These are phyloP conservation scores for Cornus kousa DNA, from an alignment of 148 eudicot species.

Conservation along the genomic window DNA sequence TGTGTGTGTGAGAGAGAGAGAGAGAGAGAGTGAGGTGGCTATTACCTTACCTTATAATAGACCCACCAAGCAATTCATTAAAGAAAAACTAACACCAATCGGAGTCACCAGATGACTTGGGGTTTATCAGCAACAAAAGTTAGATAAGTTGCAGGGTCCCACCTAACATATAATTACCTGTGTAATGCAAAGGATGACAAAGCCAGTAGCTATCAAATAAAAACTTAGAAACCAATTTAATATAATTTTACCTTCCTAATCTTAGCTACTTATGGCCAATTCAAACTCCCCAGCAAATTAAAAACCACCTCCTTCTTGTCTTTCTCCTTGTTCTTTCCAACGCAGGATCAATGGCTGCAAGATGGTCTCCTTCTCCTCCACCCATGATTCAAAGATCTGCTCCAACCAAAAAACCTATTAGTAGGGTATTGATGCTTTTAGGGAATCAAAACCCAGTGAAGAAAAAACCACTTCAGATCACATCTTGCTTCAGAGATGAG, in stretches of 20 bases:
- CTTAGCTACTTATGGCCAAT: background rate
- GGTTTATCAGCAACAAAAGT: slow-evolving; percentile 33
- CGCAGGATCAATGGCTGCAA: slow-evolving; percentile 36
- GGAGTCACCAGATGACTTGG: slow-evolving; percentile 22
- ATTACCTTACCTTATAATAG: too few species aligned
- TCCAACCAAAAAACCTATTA: slow-evolving; percentile 24
- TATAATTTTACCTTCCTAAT: background rate
- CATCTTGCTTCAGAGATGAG: background rate
- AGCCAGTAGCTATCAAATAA: slow-evolving; percentile 13
- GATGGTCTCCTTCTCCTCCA: slow-evolving; percentile 31
- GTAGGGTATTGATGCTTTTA: slow-evolving; percentile 31
- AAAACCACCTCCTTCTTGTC: background rate
- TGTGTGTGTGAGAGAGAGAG: too few species aligned
- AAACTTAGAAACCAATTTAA: background rate
- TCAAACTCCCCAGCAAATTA: slow-evolving; percentile 2
- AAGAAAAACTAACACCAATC: too few species aligned
- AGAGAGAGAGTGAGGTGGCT: too few species aligned
- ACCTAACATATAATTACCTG: slow-evolving; percentile 13
- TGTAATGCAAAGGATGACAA: slow-evolving; percentile 36
- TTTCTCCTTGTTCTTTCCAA: slow-evolving; percentile 8
- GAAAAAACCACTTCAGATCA: slow-evolving; percentile 38
- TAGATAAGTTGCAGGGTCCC: slow-evolving; percentile 50
- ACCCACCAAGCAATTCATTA: too few species aligned
- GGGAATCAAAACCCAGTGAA: slow-evolving; percentile 29
- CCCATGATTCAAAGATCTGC: slow-evolving; percentile 26